Evolutionary conservation across 2,329 filamentous ascomycete genomes (phyloP), one percentile per base, ranked within the genome.

Genomic region (Fusarium euwallaceae): DNA sequence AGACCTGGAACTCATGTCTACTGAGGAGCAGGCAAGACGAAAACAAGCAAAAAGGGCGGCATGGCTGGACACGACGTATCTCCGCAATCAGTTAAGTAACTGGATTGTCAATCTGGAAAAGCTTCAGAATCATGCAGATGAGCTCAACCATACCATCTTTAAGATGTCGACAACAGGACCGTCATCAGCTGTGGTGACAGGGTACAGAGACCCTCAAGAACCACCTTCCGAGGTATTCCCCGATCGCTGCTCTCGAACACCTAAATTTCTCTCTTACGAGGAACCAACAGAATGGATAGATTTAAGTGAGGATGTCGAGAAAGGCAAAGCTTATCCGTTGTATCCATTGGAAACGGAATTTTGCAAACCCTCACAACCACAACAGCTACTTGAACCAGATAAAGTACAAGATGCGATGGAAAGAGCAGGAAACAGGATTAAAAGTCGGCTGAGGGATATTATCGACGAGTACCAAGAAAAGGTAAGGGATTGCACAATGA

Each of bases 391-490:
- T 37, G 36, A 37, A 37, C 1, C 36, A 17, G 36, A 37, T 37
- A 2, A 37, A 39, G 7, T 39, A 39, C 36, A 39, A 51, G 48
- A 27, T 3, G 27, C 34, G 2, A 58, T 69, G 32, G 32, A 37
- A 16, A 41, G 53, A 1, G 61, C 45, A 3, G 59, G 63, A 1
- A 29, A 6, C 1, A 71, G 51, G 29, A 64, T 71, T 2, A 41
- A 45, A 27, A 39, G 39, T 4, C 45, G 69, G 0, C 22, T 73
- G 1, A 24, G n/a, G 0, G 58, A 73, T 6, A 61, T 73, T 6
- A 71, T 48, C 10, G 51, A 51, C 3, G 71, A 73, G 3, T 73
- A 73, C 5, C 34, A 66, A 9, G 61, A 69, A 3, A 64, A 66
- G 37, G 61, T 67, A 6, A 41, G 66, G 36, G 65, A 73, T 5